Evolutionary conservation across 139 green algal species (phyloP), one percentile per base, ranked within the genome.

Genomic region (Asterochloris erici): DNA sequence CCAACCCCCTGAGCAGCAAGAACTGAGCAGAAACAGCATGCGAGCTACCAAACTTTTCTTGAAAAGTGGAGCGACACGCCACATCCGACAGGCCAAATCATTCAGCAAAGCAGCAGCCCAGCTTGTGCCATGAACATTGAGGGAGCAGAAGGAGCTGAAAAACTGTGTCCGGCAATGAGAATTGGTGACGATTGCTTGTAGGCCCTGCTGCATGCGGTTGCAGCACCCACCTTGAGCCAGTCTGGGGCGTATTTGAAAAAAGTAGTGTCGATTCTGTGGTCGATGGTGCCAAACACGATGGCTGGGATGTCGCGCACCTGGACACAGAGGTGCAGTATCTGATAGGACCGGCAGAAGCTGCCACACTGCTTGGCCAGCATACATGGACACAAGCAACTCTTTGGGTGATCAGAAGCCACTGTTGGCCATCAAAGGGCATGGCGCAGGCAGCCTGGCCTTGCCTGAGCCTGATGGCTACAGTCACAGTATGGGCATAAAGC

Each of bases 231-330:
- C 75, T 85, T 85, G 68, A 85, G 12, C 11, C 74, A 62, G 24
- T 62, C 64, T 19, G 82, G 82, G 68, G 82, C 68, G n/a, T 82
- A 82, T 26, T 76, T 54, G 14, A 85, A 74, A 10, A 77, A 68
- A 17, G 82, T 85, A 9, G 64, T 68, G 54, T 85, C 82, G 21
- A 85, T 82, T 24, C 82, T 54, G 14, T 82, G 26, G 16, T 76
- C 26, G 14, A 85, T 38, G n/a, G 90, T 93, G 77, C 88, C 88
- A 54, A 85, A 89, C 17, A 69, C 47, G 0, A 93, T 17, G 0
- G 85, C 91, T 0, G 91, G 91, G 13, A 94, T 90, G 79, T 94
- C 91, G 38, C 82, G 85, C 86, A 28, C 91, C 38, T 54, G 38
- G 4, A 54, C 38, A 2, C 38, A 54, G 2, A 6, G 38, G 38